Evolutionary conservation across 2,329 filamentous ascomycete genomes (phyloP).

Genomic region (Mycogone perniciosa): DNA sequence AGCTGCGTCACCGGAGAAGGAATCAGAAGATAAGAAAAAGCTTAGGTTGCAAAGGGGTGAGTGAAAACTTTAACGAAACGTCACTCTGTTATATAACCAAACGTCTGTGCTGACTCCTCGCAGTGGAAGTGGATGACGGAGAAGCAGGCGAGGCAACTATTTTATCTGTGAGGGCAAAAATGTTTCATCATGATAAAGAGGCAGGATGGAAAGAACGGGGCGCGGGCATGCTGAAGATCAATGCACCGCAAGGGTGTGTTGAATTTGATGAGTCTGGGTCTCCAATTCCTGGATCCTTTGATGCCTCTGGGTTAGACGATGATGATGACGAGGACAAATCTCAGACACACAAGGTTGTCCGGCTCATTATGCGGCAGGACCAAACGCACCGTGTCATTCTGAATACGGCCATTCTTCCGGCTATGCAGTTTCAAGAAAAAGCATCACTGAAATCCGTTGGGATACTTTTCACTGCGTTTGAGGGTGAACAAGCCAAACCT

Average conservation of each 20-base stretch:
- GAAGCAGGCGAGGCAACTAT: conserved; percentile 76
- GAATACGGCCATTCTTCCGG: conserved; percentile 73
- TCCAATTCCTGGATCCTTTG: conserved; percentile 48
- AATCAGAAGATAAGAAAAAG: conserved; percentile 59
- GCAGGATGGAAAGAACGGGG: conserved; percentile 87
- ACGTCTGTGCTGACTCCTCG: not conserved
- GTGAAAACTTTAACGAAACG: conserved; percentile 27
- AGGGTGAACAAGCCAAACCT: conserved; percentile 47
- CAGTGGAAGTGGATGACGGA: conserved; percentile 72
- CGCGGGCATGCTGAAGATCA: conserved; percentile 76
- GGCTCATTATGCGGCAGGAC: conserved; percentile 86
- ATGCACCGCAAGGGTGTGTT: conserved; percentile 56
- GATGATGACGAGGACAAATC: conserved; percentile 18
- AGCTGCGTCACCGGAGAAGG: conserved; percentile 42
- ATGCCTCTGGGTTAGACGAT: conserved; percentile 44
- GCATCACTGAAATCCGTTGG: conserved; percentile 65
- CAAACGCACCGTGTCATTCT: conserved; percentile 81
- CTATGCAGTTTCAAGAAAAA: conserved; percentile 73
- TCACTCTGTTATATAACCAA: no score
- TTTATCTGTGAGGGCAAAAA: conserved; percentile 71
- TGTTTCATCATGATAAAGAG: conserved; percentile 70
- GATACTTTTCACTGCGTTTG: conserved; percentile 60
- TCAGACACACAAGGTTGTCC: conserved; percentile 44
- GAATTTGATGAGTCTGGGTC: conserved; percentile 47
- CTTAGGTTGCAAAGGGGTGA: conserved; percentile 63